Evolutionary conservation across 805 yeast genomes (phyloP).

Genomic region (Saccharomycopsis sp.): DNA sequence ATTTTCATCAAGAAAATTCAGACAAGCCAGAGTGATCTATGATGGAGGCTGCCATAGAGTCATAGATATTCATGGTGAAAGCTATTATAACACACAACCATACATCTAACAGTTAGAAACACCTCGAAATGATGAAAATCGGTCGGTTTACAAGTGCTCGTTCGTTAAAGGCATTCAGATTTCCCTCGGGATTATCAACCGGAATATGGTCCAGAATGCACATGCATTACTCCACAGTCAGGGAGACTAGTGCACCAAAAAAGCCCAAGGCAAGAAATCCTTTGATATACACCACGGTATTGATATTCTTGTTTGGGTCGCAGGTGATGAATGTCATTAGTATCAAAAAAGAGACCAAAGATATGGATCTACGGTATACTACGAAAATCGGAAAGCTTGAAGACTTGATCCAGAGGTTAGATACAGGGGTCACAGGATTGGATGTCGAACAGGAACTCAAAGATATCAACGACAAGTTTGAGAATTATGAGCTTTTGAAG

Average conservation of each 20-base stretch:
- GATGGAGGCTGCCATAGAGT: too few relatives aligned
- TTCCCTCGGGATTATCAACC: too few relatives aligned
- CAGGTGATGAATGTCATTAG: constrained; percentile 41
- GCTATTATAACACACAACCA: too few relatives aligned
- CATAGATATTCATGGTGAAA: too few relatives aligned
- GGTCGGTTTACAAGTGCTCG: too few relatives aligned
- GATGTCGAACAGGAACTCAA: constrained; percentile 36
- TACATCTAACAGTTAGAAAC: too few relatives aligned
- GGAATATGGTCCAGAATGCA: background rate
- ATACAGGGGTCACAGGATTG: constrained; percentile 31
- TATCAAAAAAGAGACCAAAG: constrained; percentile 34
- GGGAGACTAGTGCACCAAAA: background rate
- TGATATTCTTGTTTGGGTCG: constrained; percentile 40
- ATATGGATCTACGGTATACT: constrained; percentile 33
- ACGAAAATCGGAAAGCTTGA: constrained; percentile 34
- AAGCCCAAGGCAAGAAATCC: constrained; percentile 19
- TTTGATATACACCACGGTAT: constrained; percentile 34
- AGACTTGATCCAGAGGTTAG: constrained; percentile 33
- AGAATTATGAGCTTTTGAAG: constrained; percentile 12
- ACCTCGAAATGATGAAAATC: too few relatives aligned
- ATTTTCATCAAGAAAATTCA: too few relatives aligned
- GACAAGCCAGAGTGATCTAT: too few relatives aligned
- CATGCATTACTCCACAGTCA: background rate
- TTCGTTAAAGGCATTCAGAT: too few relatives aligned
- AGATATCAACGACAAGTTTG: constrained; percentile 22